Evolutionary conservation across 805 yeast genomes (phyloP).

Genomic region (Yamadazyma nakazawae): DNA sequence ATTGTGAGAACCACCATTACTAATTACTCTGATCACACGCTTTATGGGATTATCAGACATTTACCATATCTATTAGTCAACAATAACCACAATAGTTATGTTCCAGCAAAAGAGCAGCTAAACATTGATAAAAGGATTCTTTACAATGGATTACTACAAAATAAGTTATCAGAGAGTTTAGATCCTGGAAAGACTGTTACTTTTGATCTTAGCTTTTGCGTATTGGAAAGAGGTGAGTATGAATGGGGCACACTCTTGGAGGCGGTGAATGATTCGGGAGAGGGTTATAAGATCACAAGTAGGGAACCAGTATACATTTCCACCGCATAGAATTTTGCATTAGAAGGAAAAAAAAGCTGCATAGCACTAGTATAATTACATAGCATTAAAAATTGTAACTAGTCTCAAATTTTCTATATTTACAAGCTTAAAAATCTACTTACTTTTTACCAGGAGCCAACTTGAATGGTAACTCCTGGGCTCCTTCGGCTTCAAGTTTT

Average conservation of each 20-base stretch:
- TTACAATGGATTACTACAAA: slow-evolving; percentile 71
- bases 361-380: background rate
- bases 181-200: slow-evolving; percentile 40
- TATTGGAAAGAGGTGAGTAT: slow-evolving; percentile 74
- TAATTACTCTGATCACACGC: slow-evolving; percentile 42
- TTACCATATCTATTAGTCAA: slow-evolving; percentile 40
- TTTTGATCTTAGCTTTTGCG: slow-evolving; percentile 54
- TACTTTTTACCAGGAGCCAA: slow-evolving; percentile 17
- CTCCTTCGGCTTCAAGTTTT: slow-evolving; percentile 71
- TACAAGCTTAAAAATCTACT: background rate
- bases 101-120: slow-evolving; percentile 11
- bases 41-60: slow-evolving; percentile 60
- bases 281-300: slow-evolving; percentile 19
- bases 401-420: background rate
- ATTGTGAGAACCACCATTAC: slow-evolving; percentile 46
- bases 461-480: slow-evolving; percentile 34
- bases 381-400: slow-evolving; percentile 9
- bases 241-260: slow-evolving; percentile 63
- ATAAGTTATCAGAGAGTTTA: slow-evolving; percentile 41
- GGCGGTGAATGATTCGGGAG: slow-evolving; percentile 7
- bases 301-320: slow-evolving; percentile 32
- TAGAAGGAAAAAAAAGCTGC: background rate
- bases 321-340: slow-evolving; percentile 9
- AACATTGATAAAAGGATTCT: slow-evolving; percentile 55
- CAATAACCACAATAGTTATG: slow-evolving; percentile 2